Evolutionary conservation across 208 protist species (phyloP).

Genomic region (Trypanosoma theileri): DNA sequence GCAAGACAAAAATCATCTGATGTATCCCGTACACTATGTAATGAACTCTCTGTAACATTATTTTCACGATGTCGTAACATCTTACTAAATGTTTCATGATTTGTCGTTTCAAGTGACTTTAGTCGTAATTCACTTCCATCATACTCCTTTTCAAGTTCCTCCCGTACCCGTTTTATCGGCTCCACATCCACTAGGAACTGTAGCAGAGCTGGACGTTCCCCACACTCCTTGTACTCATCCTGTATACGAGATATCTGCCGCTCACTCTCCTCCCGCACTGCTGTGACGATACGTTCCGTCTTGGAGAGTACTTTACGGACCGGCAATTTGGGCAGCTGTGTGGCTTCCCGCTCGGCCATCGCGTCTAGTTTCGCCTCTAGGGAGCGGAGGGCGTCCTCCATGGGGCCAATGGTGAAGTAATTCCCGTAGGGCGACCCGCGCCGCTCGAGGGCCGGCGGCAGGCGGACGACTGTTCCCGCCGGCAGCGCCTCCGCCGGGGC

Average conservation of each 20-base stretch:
- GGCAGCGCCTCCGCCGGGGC: slow-evolving; percentile 32
- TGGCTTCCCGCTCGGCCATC: slow-evolving; percentile 11
- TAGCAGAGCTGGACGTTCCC: slow-evolving; percentile 35
- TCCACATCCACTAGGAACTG: slow-evolving; percentile 64
- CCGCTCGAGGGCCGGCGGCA: slow-evolving; percentile 36
- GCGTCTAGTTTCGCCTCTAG: slow-evolving; percentile 39
- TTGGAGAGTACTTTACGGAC: slow-evolving; percentile 47
- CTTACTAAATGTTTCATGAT: slow-evolving; percentile 8
- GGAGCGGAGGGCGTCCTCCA: slow-evolving; percentile 43
- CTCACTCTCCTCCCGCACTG: slow-evolving; percentile 46
- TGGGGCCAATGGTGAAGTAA: slow-evolving; percentile 43
- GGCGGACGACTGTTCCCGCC: slow-evolving; percentile 44
- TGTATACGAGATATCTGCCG: slow-evolving; percentile 51
- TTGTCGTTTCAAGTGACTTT: slow-evolving; percentile 6
- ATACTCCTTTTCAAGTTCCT: slow-evolving; percentile 37
- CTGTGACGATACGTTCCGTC: slow-evolving; percentile 47
- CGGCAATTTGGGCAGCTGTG: slow-evolving; percentile 28
- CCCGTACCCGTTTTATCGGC: slow-evolving; percentile 35
- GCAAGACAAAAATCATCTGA: slow-evolving; percentile 68
- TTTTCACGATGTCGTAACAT: neutral
- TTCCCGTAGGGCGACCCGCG: slow-evolving; percentile 31
- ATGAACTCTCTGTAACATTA: slow-evolving; percentile 12
- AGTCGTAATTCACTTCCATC: slow-evolving; percentile 17
- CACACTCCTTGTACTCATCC: slow-evolving; percentile 29
- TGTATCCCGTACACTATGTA: slow-evolving; percentile 29